Conservation (phyloP, 2,329 filamentous ascomycete genomes). For the Stromatinia cepivora region DNA sequence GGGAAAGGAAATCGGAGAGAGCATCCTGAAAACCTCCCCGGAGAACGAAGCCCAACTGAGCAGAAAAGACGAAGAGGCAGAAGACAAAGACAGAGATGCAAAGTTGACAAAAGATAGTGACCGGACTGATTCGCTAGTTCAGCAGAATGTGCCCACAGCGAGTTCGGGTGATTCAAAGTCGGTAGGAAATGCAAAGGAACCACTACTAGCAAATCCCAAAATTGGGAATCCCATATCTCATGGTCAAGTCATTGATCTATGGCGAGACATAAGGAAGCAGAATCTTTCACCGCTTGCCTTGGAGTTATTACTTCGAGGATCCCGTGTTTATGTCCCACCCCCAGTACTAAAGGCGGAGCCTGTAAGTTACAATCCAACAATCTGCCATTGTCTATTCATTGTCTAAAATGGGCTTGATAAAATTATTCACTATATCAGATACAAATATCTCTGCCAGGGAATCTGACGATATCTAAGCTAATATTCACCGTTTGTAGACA, state of each 20-base stretch:
- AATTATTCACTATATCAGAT: neutral
- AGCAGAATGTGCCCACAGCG: neutral
- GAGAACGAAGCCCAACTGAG: neutral
- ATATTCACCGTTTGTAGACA: constrained; percentile 50
- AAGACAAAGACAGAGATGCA: neutral
- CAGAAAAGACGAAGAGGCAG: neutral
- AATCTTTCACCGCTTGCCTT: constrained; percentile 51
- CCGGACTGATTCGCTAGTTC: neutral
- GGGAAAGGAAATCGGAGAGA: neutral
- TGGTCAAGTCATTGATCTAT: constrained; percentile 64
- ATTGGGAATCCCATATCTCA: constrained; percentile 72
- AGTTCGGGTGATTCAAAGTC: neutral
- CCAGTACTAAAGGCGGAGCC: constrained; percentile 75
- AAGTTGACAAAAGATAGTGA: too few relatives aligned
- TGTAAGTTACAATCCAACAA: constrained; percentile 50
- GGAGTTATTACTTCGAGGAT: constrained; percentile 69
- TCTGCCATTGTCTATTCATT: neutral
- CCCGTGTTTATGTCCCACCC: constrained; percentile 75
- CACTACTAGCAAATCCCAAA: constrained; percentile 46
- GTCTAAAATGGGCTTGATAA: neutral
- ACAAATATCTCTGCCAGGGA: too few relatives aligned
- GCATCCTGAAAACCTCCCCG: neutral
- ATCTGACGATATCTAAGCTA: constrained; percentile 18
- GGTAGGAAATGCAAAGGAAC: constrained; percentile 42
- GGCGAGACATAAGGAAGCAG: constrained; percentile 50